Evolutionary conservation across 805 yeast genomes (phyloP).

Genomic region (Pichia insulana): DNA sequence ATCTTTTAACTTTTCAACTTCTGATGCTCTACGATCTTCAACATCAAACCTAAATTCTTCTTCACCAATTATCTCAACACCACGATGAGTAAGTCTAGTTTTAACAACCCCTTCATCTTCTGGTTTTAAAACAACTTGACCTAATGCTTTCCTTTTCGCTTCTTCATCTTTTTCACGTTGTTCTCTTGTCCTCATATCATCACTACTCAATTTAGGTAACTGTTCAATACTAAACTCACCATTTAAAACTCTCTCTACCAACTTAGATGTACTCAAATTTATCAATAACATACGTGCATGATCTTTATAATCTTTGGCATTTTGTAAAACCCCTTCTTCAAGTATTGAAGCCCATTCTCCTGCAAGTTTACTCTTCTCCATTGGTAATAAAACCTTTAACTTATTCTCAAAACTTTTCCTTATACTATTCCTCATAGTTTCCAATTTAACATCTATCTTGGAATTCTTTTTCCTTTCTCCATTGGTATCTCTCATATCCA

Average conservation of each 20-base stretch:
- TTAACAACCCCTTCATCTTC: constrained; percentile 38
- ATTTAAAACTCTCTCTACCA: constrained; percentile 49
- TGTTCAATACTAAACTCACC: constrained; percentile 46
- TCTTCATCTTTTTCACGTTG: constrained; percentile 64
- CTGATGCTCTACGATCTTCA: constrained; percentile 18
- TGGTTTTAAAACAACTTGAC: constrained; percentile 54
- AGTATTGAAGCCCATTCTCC: constrained; percentile 39
- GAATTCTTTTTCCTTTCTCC: background rate
- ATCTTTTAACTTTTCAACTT: constrained; percentile 19
- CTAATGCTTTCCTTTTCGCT: constrained; percentile 59
- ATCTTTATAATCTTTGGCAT: constrained; percentile 33
- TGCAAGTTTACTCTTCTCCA: background rate
- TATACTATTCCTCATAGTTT: background rate
- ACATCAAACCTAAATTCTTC: constrained; percentile 30
- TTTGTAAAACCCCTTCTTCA: constrained; percentile 33
- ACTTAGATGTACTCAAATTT: constrained; percentile 49
- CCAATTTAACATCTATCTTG: background rate
- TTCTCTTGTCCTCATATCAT: constrained; percentile 65
- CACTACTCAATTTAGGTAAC: constrained; percentile 57
- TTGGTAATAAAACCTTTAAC: background rate
- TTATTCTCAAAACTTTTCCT: background rate
- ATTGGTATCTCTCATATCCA: background rate
- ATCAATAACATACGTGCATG: constrained; percentile 59
- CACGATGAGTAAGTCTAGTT: constrained; percentile 76
- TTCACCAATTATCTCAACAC: constrained; percentile 69